phyloP scores from a whole-genome alignment of 805 yeast species.

The Priceomyces haplophilus region DNA sequence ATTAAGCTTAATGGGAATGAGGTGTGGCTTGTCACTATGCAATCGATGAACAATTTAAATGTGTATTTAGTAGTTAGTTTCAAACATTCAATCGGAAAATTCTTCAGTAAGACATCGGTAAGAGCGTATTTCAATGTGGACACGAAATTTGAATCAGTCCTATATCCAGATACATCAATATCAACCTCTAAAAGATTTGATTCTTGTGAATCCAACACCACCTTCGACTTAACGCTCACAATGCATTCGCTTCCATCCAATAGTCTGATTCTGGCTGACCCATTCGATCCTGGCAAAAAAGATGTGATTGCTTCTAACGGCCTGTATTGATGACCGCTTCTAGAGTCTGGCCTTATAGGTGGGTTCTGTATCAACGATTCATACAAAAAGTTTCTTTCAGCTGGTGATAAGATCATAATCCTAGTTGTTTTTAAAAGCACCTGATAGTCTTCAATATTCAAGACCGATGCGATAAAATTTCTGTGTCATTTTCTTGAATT shows the following conservation, averaged over 20 bases:
- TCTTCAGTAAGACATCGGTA: slow-evolving; percentile 48
- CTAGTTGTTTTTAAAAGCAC: background rate
- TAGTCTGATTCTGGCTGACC: slow-evolving; percentile 82
- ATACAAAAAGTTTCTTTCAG: slow-evolving; percentile 72
- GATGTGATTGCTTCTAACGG: slow-evolving; percentile 82
- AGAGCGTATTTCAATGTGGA: slow-evolving; percentile 61
- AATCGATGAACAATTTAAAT: slow-evolving; percentile 75
- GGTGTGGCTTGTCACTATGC: slow-evolving; percentile 69
- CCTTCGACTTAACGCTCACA: slow-evolving; percentile 85
- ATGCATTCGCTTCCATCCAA: slow-evolving; percentile 93
- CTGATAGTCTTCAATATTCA: too few species aligned
- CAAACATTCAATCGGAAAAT: slow-evolving; percentile 52
- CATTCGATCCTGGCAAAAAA: slow-evolving; percentile 84
- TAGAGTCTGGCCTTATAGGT: slow-evolving; percentile 81
- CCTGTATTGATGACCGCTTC: slow-evolving; percentile 70
- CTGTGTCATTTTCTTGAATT: background rate
- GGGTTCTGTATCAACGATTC: slow-evolving; percentile 64
- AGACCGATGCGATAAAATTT: background rate
- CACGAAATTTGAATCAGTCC: slow-evolving; percentile 75
- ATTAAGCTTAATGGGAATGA: slow-evolving; percentile 80
- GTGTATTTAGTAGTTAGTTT: slow-evolving; percentile 71
- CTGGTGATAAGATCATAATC: slow-evolving; percentile 65
- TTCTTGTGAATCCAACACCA: slow-evolving; percentile 45
- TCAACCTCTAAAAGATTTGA: slow-evolving; percentile 65
- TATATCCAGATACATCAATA: slow-evolving; percentile 72